phyloP scores from a whole-genome alignment of 1,284 basidiomycete species.

The Earliella scabrosa region DNA sequence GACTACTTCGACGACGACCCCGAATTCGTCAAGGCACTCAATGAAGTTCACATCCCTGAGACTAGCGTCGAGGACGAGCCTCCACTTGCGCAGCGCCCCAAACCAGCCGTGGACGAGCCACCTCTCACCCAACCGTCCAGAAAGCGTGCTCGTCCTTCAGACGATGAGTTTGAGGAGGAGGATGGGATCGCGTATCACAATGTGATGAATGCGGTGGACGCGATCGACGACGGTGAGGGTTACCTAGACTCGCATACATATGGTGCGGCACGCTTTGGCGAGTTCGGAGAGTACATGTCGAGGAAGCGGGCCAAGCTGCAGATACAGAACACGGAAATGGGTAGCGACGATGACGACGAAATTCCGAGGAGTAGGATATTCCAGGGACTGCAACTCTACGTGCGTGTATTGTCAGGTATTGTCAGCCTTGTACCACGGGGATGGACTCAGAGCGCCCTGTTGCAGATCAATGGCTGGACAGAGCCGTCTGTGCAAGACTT shows the following conservation, averaged over 20 bases:
- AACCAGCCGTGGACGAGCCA: constrained; percentile 6
- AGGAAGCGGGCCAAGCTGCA: constrained; percentile 92
- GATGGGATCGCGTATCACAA: constrained; percentile 24
- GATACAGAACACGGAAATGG: constrained; percentile 76
- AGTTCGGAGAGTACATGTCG: constrained; percentile 86
- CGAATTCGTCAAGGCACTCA: constrained; percentile 55
- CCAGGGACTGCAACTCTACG: constrained; percentile 78
- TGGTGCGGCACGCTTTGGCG: constrained; percentile 80
- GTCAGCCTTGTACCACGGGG: too few species aligned
- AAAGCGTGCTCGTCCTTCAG: constrained; percentile 28
- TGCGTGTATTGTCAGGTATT: constrained; percentile 42
- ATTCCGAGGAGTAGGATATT: constrained; percentile 62
- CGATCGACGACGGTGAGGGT: constrained; percentile 5
- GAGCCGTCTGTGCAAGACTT: constrained; percentile 88
- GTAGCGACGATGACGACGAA: constrained; percentile 34
- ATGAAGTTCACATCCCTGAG: constrained; percentile 51
- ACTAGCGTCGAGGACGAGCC: constrained; percentile 22
- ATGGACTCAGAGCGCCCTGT: too few species aligned
- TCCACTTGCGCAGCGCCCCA: constrained; percentile 9
- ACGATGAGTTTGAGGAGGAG: constrained; percentile 23
- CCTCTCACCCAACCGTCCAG: constrained; percentile 17
- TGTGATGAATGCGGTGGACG: constrained; percentile 24
- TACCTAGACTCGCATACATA: constrained; percentile 56
- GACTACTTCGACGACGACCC: constrained; percentile 65
- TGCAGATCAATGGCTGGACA: constrained; percentile 91